Conservation (phyloP, 2,329 filamentous ascomycete species). For the Fusarium lateritium region DNA sequence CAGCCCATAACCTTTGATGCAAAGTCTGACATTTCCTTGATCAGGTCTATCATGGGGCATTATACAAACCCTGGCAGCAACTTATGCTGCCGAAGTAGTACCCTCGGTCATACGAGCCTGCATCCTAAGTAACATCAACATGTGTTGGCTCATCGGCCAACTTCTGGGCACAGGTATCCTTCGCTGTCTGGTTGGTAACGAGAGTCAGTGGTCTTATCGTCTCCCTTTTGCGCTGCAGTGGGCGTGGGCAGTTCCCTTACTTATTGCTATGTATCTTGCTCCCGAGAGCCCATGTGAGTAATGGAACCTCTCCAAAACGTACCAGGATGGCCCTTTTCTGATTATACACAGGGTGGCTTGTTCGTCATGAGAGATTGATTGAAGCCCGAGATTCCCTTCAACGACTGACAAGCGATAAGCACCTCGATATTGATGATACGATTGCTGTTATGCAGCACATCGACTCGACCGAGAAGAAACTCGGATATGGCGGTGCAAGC, state of each 20-base stretch:
- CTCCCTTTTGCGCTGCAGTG: conserved; percentile 59
- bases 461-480: conserved; percentile 57
- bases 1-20: no score
- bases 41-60: conserved; percentile 50
- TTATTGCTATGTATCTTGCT: conserved; percentile 53
- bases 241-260: conserved; percentile 54
- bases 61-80: conserved; percentile 54
- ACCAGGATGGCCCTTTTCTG: no score
- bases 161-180: conserved; percentile 53
- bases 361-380: conserved; percentile 51
- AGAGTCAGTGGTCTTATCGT: conserved; percentile 1
- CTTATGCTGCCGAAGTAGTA: conserved; percentile 56
- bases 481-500: conserved; percentile 51
- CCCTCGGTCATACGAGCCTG: conserved; percentile 51
- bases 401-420: conserved; percentile 44
- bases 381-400: conserved; percentile 51
- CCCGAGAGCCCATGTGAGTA: conserved; percentile 54
- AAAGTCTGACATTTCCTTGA: no score
- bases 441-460: conserved; percentile 57
- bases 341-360: conserved; percentile 49
- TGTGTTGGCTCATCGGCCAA: conserved; percentile 60
- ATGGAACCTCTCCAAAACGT: no score
- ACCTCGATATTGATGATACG: conserved; percentile 60
- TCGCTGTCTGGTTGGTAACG: no score
- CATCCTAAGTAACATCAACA: conserved; percentile 56